These are phyloP conservation scores for Tremella fuciformis DNA, from an alignment of 768 basidiomycete species.

Conservation along the genomic window DNA sequence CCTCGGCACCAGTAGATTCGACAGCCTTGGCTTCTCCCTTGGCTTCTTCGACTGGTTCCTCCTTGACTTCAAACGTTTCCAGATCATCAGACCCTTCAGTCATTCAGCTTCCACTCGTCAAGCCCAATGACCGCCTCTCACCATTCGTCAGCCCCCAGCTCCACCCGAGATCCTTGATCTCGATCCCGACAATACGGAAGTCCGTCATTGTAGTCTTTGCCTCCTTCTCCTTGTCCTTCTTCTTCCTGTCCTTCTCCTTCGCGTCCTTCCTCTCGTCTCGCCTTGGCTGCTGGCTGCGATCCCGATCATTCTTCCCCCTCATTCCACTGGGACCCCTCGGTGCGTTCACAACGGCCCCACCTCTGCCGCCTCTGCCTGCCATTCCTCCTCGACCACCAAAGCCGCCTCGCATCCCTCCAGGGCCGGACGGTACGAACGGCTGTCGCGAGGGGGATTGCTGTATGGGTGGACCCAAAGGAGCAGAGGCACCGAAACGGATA, in stretches of 20 bases:
- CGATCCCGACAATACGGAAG: slow-evolving; percentile 91
- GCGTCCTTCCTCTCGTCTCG: slow-evolving; percentile 16
- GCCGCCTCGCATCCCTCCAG: too few relatives aligned
- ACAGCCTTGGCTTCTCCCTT: slow-evolving; percentile 5
- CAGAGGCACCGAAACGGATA: too few relatives aligned
- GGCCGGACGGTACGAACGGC: too few relatives aligned
- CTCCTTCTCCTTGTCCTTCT: slow-evolving; percentile 40
- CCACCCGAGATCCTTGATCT: slow-evolving; percentile 80
- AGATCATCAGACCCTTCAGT: too few relatives aligned
- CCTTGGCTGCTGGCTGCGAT: neutral
- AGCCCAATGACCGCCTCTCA: slow-evolving; percentile 10
- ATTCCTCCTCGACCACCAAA: too few relatives aligned
- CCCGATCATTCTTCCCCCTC: slow-evolving; percentile 11
- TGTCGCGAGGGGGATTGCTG: too few relatives aligned
- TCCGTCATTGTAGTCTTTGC: slow-evolving; percentile 84
- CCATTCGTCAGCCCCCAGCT: slow-evolving; percentile 65
- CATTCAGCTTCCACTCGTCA: too few relatives aligned
- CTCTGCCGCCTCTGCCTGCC: too few relatives aligned
- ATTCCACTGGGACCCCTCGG: slow-evolving; percentile 19
- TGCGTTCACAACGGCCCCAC: slow-evolving; percentile 5
- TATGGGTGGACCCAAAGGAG: too few relatives aligned
- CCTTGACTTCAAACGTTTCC: neutral
- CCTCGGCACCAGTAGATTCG: neutral
- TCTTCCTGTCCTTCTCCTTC: slow-evolving; percentile 24
- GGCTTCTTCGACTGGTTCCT: slow-evolving; percentile 26